These are phyloP conservation scores for Picea sitchensis DNA, from an alignment of 75 land plant species.

Conservation along the genomic window DNA sequence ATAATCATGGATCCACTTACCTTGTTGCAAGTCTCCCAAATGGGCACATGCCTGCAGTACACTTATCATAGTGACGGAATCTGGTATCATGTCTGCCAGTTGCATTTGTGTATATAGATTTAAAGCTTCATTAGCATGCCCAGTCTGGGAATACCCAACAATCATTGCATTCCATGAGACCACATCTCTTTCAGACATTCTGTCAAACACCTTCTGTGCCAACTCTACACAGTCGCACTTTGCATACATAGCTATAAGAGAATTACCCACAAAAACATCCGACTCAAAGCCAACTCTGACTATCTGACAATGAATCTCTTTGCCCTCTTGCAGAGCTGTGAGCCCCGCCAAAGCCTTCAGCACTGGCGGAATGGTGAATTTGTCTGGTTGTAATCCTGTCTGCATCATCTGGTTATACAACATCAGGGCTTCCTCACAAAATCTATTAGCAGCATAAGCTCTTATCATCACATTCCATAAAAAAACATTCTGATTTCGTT, in stretches of 20 bases:
- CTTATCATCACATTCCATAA: conserved; percentile 1
- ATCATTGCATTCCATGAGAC: too few relatives aligned
- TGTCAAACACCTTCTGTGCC: too few relatives aligned
- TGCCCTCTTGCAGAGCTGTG: conserved; percentile 7
- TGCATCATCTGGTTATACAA: conserved; percentile 12
- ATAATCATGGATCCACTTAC: conserved; percentile 17
- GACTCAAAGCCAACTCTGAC: conserved; percentile 13
- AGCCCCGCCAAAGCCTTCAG: conserved; percentile 6
- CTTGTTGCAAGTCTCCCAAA: conserved; percentile 14
- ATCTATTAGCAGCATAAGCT: not conserved
- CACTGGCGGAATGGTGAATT: conserved; percentile 1
- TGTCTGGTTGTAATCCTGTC: conserved; percentile 2
- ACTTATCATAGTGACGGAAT: not conserved
- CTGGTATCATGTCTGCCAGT: not conserved
- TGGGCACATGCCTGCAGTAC: conserved; percentile 14
- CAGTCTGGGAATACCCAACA: too few relatives aligned
- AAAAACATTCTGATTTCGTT: not conserved
- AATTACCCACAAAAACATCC: conserved; percentile 10
- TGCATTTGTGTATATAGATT: too few relatives aligned
- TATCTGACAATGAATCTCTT: conserved; percentile 11
- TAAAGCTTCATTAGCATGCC: too few relatives aligned
- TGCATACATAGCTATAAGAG: not conserved
- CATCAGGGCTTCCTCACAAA: not conserved
- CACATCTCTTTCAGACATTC: too few relatives aligned
- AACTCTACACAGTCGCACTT: too few relatives aligned